phyloP scores from a whole-genome alignment of 169 alveolate species.

The Eimeria brunetti region DNA sequence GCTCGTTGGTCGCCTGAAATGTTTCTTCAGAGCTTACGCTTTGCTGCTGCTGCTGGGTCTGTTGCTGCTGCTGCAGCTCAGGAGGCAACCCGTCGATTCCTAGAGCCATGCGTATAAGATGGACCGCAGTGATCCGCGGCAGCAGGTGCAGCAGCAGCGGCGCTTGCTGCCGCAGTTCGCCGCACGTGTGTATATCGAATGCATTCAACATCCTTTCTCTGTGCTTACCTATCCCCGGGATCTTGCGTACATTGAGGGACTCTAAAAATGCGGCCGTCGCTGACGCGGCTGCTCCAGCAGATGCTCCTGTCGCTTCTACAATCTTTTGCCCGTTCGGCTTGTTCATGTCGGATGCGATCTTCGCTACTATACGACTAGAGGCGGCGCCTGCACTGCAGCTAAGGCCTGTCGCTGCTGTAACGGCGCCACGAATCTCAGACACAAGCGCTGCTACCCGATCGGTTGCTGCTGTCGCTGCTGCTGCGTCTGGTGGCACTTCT shows the following conservation, averaged over 20 bases:
- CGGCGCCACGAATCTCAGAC: slow-evolving; percentile 75
- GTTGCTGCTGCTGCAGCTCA: slow-evolving; percentile 72
- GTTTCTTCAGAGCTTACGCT: slow-evolving; percentile 70
- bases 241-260: slow-evolving; percentile 60
- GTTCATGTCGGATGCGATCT: slow-evolving; percentile 73
- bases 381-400: slow-evolving; percentile 80
- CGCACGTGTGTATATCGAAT: slow-evolving; percentile 53
- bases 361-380: slow-evolving; percentile 71
- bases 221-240: slow-evolving; percentile 79
- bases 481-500: background rate
- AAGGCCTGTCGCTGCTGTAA: slow-evolving; percentile 62
- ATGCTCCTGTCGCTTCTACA: slow-evolving; percentile 32
- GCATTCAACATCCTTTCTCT: slow-evolving; percentile 67
- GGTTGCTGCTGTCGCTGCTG: slow-evolving; percentile 30
- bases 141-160: slow-evolving; percentile 70
- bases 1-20: slow-evolving; percentile 52
- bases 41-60: slow-evolving; percentile 52
- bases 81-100: slow-evolving; percentile 74
- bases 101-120: slow-evolving; percentile 49
- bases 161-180: slow-evolving; percentile 55
- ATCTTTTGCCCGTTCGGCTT: slow-evolving; percentile 76
- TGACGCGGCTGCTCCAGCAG: slow-evolving; percentile 24
- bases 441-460: slow-evolving; percentile 60
- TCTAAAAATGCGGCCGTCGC: slow-evolving; percentile 48
- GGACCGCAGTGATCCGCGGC: slow-evolving; percentile 63